Percentiles rank a stretch among this genome's conserved stretches.
These are phyloP conservation scores for Colletotrichum eleusines DNA, from an alignment of 2,329 filamentous ascomycete species.

Conservation along the genomic window DNA sequence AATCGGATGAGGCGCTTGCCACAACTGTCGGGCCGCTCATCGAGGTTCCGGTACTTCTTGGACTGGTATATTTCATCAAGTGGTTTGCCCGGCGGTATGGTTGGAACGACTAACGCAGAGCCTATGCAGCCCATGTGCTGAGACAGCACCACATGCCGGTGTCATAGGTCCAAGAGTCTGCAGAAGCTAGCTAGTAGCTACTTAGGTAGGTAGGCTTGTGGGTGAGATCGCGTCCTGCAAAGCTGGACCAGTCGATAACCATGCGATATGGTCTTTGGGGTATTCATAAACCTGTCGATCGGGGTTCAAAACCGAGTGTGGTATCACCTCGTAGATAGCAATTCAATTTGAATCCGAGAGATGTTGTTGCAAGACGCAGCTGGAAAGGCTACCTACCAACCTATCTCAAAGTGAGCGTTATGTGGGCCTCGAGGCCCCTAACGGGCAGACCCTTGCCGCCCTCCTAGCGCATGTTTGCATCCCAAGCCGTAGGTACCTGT, in stretches of 20 bases:
- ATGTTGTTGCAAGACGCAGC: not conserved
- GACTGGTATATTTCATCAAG: constrained; percentile 79
- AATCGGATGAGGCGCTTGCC: constrained; percentile 84
- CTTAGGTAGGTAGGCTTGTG: constrained; percentile 28
- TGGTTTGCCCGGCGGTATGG: constrained; percentile 66
- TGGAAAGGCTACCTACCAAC: not conserved
- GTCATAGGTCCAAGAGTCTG: constrained; percentile 30
- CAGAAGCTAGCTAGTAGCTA: constrained; percentile 14
- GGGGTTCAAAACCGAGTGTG: not conserved
- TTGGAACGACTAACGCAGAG: constrained; percentile 59
- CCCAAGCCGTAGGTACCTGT: constrained; percentile 25
- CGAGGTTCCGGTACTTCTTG: constrained; percentile 85
- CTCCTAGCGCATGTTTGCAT: constrained; percentile 21
- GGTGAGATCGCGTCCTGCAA: constrained; percentile 11
- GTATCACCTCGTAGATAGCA: not conserved
- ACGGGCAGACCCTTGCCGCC: constrained; percentile 24
- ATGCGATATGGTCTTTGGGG: not conserved
- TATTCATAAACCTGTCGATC: no score
- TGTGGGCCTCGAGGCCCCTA: constrained; percentile 7
- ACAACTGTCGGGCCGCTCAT: constrained; percentile 87
- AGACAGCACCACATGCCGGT: constrained; percentile 23
- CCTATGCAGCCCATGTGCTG: not conserved
- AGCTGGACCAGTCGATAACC: not conserved
- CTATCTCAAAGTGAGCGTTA: not conserved
- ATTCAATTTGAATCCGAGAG: not conserved